A percentile compares a stretch with the other conserved stretches of the same genome.
Evolutionary conservation across 1,284 basidiomycete species (phyloP).

Genomic region (Boletus semigastroideus): DNA sequence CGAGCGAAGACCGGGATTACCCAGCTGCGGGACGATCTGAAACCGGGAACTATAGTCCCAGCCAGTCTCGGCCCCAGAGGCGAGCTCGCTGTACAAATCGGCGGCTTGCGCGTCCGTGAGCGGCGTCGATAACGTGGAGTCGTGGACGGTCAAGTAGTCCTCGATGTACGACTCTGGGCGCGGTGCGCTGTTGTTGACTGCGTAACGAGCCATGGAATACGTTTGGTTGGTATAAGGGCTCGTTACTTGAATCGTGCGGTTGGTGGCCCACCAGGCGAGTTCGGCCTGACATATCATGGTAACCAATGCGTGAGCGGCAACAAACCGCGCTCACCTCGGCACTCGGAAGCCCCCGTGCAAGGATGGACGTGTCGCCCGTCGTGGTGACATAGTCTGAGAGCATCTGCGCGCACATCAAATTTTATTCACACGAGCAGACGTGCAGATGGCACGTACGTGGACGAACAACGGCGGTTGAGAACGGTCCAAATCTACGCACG

Average conservation of each 20-base stretch:
- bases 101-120: conserved; percentile 62
- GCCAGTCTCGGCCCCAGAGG: conserved; percentile 83
- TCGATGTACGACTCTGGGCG: conserved; percentile 81
- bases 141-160: conserved; percentile 79
- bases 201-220: conserved; percentile 69
- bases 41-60: conserved; percentile 54
- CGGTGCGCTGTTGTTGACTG: conserved; percentile 81
- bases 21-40: conserved; percentile 44
- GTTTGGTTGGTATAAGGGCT: conserved; percentile 72
- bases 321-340: conserved; percentile 44
- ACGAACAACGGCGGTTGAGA: too few species aligned
- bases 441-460: too few species aligned
- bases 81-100: conserved; percentile 85
- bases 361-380: too few species aligned
- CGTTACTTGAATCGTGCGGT: conserved; percentile 72
- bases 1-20: conserved; percentile 60
- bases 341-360: conserved; percentile 19
- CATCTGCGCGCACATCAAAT: too few species aligned
- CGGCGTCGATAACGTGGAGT: conserved; percentile 50
- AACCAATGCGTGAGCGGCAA: conserved; percentile 37
- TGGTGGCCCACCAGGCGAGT: conserved; percentile 77
- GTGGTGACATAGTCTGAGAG: too few species aligned
- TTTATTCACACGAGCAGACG: too few species aligned
- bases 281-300: conserved; percentile 52
- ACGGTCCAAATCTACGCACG: too few species aligned